A percentile compares a stretch with the other conserved stretches of the same genome.
phyloP scores from a whole-genome alignment of 768 basidiomycete species.

The Solioccasus polychromus region DNA sequence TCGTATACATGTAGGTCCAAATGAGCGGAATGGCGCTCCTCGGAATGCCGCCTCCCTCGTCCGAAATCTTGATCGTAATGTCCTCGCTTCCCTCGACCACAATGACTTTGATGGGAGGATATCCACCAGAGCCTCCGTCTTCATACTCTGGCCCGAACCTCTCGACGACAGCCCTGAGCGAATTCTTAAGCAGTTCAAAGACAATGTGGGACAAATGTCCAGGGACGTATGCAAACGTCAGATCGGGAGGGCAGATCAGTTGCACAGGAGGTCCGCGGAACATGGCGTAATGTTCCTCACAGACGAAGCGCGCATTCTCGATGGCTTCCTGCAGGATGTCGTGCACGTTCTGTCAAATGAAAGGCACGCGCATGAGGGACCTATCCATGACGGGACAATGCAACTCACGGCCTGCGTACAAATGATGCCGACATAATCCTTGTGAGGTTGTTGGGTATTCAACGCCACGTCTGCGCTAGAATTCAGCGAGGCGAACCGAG shows the following conservation, averaged over 20 bases:
- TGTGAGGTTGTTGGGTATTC: conserved; percentile 86
- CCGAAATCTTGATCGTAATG: conserved; percentile 97
- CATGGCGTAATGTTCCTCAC: conserved; percentile 95
- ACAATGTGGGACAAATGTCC: conserved; percentile 95
- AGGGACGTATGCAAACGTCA: conserved; percentile 93
- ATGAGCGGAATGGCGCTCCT: conserved; percentile 85
- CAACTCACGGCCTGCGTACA: conserved; percentile 85
- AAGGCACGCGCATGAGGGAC: background rate
- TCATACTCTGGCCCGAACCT: conserved; percentile 81
- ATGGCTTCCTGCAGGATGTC: conserved; percentile 99
- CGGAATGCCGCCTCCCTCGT: conserved; percentile 93
- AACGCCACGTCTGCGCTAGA: conserved; percentile 81
- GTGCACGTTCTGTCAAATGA: conserved; percentile 71
- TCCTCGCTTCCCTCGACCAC: conserved; percentile 97
- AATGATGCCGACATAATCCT: conserved; percentile 95
- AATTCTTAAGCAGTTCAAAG: conserved; percentile 98
- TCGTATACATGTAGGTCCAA: conserved; percentile 99
- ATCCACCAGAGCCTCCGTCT: conserved; percentile 20
- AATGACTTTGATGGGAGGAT: conserved; percentile 40
- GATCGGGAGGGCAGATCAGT: conserved; percentile 85
- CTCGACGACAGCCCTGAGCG: conserved; percentile 94
- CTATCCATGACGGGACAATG: too few species aligned
- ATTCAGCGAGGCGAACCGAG: background rate
- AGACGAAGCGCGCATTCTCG: conserved; percentile 92
- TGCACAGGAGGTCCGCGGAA: conserved; percentile 96